Conservation (phyloP, 129 eudicot species). For the Pseudognaphalium luteoalbum region DNA sequence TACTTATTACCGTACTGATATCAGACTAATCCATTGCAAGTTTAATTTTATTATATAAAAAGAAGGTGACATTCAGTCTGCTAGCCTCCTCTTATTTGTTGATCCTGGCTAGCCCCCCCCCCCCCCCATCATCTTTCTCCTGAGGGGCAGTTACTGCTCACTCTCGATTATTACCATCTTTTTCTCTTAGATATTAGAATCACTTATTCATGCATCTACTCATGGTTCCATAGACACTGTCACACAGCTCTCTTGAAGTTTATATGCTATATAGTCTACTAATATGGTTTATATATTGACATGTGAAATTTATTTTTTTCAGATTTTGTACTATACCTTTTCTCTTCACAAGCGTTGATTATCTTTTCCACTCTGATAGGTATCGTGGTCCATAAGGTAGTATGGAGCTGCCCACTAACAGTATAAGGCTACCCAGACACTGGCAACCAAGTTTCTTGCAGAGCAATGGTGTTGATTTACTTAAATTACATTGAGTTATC, state of each 20-base stretch:
- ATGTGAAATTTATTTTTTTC: no score
- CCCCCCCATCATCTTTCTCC: background rate
- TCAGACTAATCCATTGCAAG: background rate
- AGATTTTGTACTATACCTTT: background rate
- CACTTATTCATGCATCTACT: background rate
- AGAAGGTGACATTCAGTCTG: background rate
- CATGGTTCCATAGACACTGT: background rate
- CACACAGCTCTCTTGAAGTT: background rate
- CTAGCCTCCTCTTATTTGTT: background rate
- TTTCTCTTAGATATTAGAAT: background rate
- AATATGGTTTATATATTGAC: slow-evolving; percentile 7
- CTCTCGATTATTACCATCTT: background rate
- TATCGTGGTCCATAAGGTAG: slow-evolving; percentile 30
- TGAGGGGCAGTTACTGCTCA: background rate
- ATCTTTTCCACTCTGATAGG: slow-evolving; percentile 21
- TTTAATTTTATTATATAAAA: background rate
- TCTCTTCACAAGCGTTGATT: slow-evolving; percentile 1
- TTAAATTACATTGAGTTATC: slow-evolving; percentile 21
- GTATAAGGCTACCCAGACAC: slow-evolving; percentile 24
- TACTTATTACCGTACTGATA: background rate
- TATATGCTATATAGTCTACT: background rate
- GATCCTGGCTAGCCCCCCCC: background rate
- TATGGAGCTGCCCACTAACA: slow-evolving; percentile 20
- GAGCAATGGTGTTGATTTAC: slow-evolving; percentile 14
- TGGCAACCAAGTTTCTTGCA: slow-evolving; percentile 22